A percentile compares a stretch with the other conserved stretches of the same genome.
These are phyloP conservation scores for Danielia reshetovae DNA, from an alignment of 805 yeast species.

Conservation along the genomic window DNA sequence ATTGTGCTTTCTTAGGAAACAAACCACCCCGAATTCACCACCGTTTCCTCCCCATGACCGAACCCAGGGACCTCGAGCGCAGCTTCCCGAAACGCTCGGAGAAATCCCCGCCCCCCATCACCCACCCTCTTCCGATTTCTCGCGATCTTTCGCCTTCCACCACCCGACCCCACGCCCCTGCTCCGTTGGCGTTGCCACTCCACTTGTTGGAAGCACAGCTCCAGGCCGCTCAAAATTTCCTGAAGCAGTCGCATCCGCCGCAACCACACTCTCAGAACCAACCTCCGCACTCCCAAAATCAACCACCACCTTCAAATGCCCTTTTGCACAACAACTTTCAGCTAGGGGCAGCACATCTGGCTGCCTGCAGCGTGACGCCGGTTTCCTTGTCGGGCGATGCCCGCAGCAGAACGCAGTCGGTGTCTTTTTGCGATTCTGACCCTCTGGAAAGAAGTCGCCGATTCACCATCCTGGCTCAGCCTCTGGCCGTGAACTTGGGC, in stretches of 20 bases:
- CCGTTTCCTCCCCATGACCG: background rate
- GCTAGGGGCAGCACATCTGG: too few species aligned
- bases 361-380: background rate
- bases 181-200: background rate
- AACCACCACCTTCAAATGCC: too few species aligned
- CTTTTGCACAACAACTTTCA: too few species aligned
- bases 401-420: slow-evolving; percentile 13
- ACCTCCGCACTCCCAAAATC: background rate
- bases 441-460: slow-evolving; percentile 34
- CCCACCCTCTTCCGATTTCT: background rate
- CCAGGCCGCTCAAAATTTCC: background rate
- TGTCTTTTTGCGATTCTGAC: slow-evolving; percentile 35
- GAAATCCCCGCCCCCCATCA: background rate
- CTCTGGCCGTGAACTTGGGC: slow-evolving; percentile 28
- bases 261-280: background rate
- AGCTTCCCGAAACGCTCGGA: background rate
- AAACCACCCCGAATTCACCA: background rate
- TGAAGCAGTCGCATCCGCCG: background rate
- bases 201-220: background rate
- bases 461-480: slow-evolving; percentile 43
- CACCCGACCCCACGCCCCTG: background rate
- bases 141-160: background rate
- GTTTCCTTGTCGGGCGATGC: background rate
- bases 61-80: background rate
- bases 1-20: background rate